A percentile compares a stretch with the other conserved stretches of the same genome.
phyloP scores from a whole-genome alignment of 1,284 basidiomycete genomes.

The Fistulina hepatica region DNA sequence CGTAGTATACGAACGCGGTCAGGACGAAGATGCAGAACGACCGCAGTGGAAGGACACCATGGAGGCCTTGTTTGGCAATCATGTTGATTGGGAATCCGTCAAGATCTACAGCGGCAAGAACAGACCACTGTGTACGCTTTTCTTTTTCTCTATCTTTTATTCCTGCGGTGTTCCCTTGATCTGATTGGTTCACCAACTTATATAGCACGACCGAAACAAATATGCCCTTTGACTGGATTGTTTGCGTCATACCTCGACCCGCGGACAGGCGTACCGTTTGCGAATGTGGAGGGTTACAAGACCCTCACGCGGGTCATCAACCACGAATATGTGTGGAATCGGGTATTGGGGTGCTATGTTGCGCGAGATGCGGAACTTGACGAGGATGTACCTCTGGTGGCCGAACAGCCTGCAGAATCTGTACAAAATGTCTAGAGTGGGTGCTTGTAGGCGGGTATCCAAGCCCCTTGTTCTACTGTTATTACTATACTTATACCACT shows the following conservation, averaged over 20 bases:
- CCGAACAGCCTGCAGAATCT: neutral
- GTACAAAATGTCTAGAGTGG: neutral
- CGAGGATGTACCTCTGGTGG: neutral
- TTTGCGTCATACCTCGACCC: slow-evolving; percentile 66
- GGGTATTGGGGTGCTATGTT: slow-evolving; percentile 45
- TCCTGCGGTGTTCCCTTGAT: slow-evolving; percentile 4
- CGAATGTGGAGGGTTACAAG: slow-evolving; percentile 54
- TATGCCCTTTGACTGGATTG: slow-evolving; percentile 55
- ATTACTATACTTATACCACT: neutral
- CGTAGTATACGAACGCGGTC: slow-evolving; percentile 48
- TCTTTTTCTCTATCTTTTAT: slow-evolving; percentile 2
- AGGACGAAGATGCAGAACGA: slow-evolving; percentile 32
- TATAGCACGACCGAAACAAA: slow-evolving; percentile 48
- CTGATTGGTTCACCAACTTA: slow-evolving; percentile 2
- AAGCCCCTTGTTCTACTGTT: neutral
- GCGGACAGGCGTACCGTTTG: slow-evolving; percentile 65
- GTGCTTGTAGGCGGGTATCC: neutral
- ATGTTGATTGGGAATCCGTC: slow-evolving; percentile 59
- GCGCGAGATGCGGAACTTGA: slow-evolving; percentile 2
- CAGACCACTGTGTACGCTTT: slow-evolving; percentile 45
- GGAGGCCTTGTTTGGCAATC: slow-evolving; percentile 65
- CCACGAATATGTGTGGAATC: slow-evolving; percentile 59
- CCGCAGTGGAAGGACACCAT: slow-evolving; percentile 64
- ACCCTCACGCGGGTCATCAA: slow-evolving; percentile 43
- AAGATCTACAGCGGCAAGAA: slow-evolving; percentile 50